phyloP scores from a whole-genome alignment of 345 rosid species.

The Anacardium occidentale region DNA sequence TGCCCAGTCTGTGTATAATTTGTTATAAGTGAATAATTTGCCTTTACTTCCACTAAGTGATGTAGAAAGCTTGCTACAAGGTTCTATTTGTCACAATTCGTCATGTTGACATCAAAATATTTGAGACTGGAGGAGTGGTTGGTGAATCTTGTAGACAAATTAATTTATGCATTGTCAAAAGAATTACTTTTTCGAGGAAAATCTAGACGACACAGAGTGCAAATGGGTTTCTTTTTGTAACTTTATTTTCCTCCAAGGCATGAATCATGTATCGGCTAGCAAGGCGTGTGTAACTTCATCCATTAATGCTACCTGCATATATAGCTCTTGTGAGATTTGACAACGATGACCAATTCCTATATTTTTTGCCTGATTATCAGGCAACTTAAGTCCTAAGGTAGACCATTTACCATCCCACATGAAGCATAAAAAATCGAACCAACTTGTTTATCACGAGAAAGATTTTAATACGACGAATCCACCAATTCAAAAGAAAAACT shows the following conservation, averaged over 20 bases:
- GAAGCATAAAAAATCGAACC: no score
- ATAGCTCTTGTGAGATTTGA: no score
- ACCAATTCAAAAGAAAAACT: no score
- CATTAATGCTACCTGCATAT: neutral
- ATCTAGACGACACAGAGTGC: neutral
- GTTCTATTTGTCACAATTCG: neutral
- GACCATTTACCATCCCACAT: no score
- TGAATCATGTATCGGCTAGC: neutral
- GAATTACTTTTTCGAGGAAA: neutral
- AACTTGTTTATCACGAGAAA: no score
- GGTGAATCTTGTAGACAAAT: slow-evolving; percentile 1
- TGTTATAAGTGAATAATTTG: neutral
- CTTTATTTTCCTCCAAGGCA: no score
- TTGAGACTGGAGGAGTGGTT: neutral
- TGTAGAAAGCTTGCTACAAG: neutral
- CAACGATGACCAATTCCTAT: no score
- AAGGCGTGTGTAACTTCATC: neutral
- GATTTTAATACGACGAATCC: no score
- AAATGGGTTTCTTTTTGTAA: neutral
- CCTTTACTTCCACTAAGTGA: neutral
- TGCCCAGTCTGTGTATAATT: neutral
- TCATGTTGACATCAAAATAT: slow-evolving; percentile 13
- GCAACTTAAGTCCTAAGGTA: no score
- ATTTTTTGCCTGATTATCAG: no score
- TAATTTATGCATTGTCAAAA: neutral